Evolutionary conservation across 306 rosid species (phyloP), one percentile per base, ranked within the genome.

Genomic region (Vicia faba): DNA sequence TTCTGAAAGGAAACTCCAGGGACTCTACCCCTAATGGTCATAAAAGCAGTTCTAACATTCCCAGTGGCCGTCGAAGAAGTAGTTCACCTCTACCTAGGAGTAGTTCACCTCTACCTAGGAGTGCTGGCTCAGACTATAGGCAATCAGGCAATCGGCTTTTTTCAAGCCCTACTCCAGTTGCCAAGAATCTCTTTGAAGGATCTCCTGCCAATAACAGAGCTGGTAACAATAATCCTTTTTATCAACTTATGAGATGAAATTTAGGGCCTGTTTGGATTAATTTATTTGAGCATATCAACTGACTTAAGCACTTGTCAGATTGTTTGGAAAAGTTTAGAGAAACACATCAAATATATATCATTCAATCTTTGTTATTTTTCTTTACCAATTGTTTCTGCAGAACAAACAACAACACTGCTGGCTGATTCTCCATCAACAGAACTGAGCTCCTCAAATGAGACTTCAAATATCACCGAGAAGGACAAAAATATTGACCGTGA

Each of bases 61-160:
- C 95, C 74, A 82, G 81, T 78, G 87, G 85, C 31, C 82, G 80
- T 41, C 86, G 84, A 76, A 84, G 87, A 79, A 89, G 96, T 68
- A 69, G 69, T 64, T 87, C 95, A 66, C 95, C 92, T 35, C 71
- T 91, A 71, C 70, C 91, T 8, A 45, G 75, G 44, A 69, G 96
- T 67, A 69, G 68, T 64, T 87, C 95, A 69, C 95, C 91, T 33
- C 71, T 91, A 71, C 71, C 91, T 8, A 40, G 76, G 43, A 70
- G 64, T 61, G 75, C 78, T 68, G 78, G 78, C 57, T 71, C 91
- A 29, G 79, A 71, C 57, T 50, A 41, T 54, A 88, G 75, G 51
- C 78, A 85, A 55, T 72, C 87, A 28, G 56, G 66, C 63, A 68
- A 73, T 67, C 58, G 16, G 23, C 33, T 55, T 40, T 78, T 73